Evolutionary conservation across 1,284 basidiomycete genomes (phyloP), one percentile per base, ranked within the genome.

Genomic region (Leccinum proliferum): DNA sequence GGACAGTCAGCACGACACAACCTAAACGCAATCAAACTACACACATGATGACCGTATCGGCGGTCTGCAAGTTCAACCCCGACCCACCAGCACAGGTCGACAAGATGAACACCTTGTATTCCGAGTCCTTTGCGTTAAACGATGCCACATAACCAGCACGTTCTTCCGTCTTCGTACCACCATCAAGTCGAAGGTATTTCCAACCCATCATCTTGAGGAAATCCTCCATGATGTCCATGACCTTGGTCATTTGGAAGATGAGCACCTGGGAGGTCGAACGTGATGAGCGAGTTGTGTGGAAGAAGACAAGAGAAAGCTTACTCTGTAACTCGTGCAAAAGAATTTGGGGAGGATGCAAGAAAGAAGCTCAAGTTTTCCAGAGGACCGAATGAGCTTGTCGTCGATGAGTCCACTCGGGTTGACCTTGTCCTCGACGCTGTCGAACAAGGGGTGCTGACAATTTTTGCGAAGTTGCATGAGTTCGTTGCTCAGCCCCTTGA

Each of bases 201-300:
- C 89, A 95, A n/a, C 86, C 86, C 79, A 92, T 89, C 82, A 90
- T 92, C 73, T 93, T 92, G 74, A 98, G 80, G 75, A 98, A 99
- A 75, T 99, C 97, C 73, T 97, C 95, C 86, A 99, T 96, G 75
- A 99, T 98, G 69, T 98, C 95, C 96, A 99, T 98, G 74, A 98
- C 95, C 71, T 95, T 88, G 7, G 96, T 98, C 96, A 98, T 98
- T 78, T 99, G 96, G 89, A 98, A 98, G 87, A 99, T 98, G 65
- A 99, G 87, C 35, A 98, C 96, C 89, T 92, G 63, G 1, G 60
- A 21, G 60, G 60, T 14, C 52, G 21, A 52, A 57, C 15, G 14
- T 11, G 32, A 39, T 68, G 12, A 69, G 48, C 14, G 7, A 2
- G 39, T 58, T 35, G 2, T 18, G 15, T 43, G 5, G 7, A 48